Evolutionary conservation across 768 basidiomycete genomes (phyloP), one percentile per base, ranked within the genome.

Genomic region (Asterophora parasitica): DNA sequence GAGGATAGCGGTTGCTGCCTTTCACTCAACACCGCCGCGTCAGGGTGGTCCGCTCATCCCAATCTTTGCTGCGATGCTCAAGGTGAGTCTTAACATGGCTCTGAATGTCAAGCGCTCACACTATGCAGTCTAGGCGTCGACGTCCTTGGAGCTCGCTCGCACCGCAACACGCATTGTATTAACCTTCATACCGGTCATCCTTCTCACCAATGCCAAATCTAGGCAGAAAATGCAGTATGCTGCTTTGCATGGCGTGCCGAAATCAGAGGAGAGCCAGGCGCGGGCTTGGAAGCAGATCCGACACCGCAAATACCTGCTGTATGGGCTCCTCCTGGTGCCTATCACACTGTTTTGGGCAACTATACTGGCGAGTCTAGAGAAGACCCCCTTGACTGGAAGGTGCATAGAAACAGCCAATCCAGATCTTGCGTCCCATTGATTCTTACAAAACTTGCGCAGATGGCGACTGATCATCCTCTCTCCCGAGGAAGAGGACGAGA

Each of bases 401-500:
- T 89, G 52, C 43, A 82, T 11, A 16, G 2, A 19, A 5, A 12
- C 32, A 44, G 28, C 13, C 32, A 30, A 19, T 35, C 5, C 7
- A 31, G 38, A 9, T 6, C 33, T 46, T 15, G 2, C 31, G 15
- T 31, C 44, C 12, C 38, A 40, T 20, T 38, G 17, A 41, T 47
- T n/a, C 5, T 38, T 46, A 23, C 23, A 23, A 23, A 23, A 3
- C 23, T 36, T 55, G 48, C 20, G 45, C n/a, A 91, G 92, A 59
- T 89, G 87, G 85, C 78, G 93, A 44, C 65, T 92, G 56, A 94
- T 96, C 51, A 72, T 94, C 7, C 76, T 96, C 12, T 92, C 91
- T 3, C 92, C 93, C 1, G 88, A 92, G 55, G 93, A 96, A 66
- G 93, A 97, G 61, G 90, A 93, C 44, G 82, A 82, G 26, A 89